These are phyloP conservation scores for Podaxis carcinomalis DNA, from an alignment of 768 basidiomycete species.

Conservation along the genomic window DNA sequence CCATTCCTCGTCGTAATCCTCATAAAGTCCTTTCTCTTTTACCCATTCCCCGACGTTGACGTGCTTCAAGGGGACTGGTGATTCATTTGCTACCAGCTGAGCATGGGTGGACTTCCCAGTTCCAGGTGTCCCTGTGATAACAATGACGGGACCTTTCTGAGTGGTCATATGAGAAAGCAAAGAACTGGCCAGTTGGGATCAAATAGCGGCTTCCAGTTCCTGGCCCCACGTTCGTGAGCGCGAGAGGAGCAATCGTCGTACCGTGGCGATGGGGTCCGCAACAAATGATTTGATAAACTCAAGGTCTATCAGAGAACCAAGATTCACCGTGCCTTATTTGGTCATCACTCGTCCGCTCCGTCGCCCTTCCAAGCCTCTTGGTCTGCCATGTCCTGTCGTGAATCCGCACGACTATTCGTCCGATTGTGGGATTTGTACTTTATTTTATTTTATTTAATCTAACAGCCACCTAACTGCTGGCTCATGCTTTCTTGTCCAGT, in stretches of 20 bases:
- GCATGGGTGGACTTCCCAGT: conserved; percentile 96
- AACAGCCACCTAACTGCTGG: no score
- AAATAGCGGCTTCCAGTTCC: not conserved
- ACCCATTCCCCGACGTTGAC: conserved; percentile 90
- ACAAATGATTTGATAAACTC: not conserved
- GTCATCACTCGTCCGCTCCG: not conserved
- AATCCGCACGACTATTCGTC: not conserved
- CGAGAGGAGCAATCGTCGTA: not conserved
- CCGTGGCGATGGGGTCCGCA: not conserved
- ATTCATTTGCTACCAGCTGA: conserved; percentile 70
- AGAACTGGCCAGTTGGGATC: not conserved
- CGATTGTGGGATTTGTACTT: not conserved
- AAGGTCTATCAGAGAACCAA: not conserved
- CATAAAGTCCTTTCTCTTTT: conserved; percentile 77
- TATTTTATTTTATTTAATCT: not conserved
- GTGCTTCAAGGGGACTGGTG: conserved; percentile 66
- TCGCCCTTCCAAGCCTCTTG: not conserved
- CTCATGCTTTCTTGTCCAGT: not conserved
- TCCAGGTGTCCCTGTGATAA: conserved; percentile 92
- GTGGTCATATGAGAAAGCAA: conserved; percentile 1
- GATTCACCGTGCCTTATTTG: conserved; percentile 2
- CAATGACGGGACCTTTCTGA: conserved; percentile 54
- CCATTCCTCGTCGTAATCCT: conserved; percentile 93
- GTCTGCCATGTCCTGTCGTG: not conserved
- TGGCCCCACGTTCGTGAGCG: not conserved